phyloP scores from a whole-genome alignment of 2,329 filamentous ascomycete genomes.

The Elsinoe australis region DNA sequence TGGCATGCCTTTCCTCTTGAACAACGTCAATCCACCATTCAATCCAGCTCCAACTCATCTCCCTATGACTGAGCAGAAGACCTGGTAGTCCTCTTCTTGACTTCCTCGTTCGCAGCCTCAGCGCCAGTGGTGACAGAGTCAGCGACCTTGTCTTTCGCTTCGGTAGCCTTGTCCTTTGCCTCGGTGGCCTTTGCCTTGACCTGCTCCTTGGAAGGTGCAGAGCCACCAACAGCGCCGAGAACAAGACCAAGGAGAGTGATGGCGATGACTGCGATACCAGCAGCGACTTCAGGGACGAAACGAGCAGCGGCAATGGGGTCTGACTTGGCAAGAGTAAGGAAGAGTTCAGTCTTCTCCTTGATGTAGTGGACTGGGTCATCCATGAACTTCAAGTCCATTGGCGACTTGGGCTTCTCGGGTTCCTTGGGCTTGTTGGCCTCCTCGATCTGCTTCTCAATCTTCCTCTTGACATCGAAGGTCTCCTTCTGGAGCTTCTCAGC shows the following conservation, averaged over 20 bases:
- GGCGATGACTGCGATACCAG: constrained; percentile 63
- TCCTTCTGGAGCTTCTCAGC: constrained; percentile 81
- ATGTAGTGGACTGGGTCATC: constrained; percentile 84
- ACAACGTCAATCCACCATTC: neutral
- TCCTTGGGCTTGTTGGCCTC: constrained; percentile 73
- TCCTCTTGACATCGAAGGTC: constrained; percentile 83
- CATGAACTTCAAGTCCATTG: constrained; percentile 73
- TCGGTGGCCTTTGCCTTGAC: constrained; percentile 66
- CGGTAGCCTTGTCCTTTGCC: constrained; percentile 62
- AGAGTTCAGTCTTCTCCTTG: constrained; percentile 88
- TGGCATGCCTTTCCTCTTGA: no score
- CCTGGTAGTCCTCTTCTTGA: constrained; percentile 53
- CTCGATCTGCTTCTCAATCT: constrained; percentile 73
- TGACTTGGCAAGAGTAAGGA: constrained; percentile 73
- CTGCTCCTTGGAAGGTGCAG: constrained; percentile 54
- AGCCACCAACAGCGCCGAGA: constrained; percentile 56
- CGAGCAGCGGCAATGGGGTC: constrained; percentile 79
- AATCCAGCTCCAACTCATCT: constrained; percentile 16
- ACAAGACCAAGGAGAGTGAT: constrained; percentile 65
- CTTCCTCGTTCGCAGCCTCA: constrained; percentile 66
- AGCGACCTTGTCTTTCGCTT: constrained; percentile 62
- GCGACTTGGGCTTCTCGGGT: constrained; percentile 57
- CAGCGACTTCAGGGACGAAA: constrained; percentile 86
- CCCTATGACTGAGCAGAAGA: constrained; percentile 23
- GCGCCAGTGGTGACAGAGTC: constrained; percentile 54